Evolutionary conservation across 2,329 filamentous ascomycete species (phyloP), one percentile per base, ranked within the genome.

Genomic region (Pseudomassariella vexata): DNA sequence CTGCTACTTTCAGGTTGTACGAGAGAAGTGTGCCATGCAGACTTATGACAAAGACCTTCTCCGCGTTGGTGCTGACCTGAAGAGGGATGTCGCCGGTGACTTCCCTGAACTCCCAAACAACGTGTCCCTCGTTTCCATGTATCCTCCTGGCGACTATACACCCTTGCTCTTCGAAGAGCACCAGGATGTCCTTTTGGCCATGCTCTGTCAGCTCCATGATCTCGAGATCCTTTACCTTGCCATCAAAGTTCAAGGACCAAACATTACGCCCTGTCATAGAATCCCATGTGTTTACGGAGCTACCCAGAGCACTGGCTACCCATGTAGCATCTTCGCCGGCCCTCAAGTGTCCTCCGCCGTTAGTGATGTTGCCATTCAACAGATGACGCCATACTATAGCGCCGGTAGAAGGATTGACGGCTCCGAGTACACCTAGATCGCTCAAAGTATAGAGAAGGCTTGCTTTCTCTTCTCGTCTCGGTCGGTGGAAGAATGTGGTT

Each of bases 401-500:
- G 12, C 92, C 90, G 52, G 82, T 89, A 53, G 80, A 83, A 2
- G 92, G 92, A 48, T 95, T 94, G 28, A 96, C 73, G 2, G 90
- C 90, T 29, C 86, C 92, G 12, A 98, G 61, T 3, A 95, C 75
- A 22, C 80, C 78, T 29, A 88, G 73, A 36, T 95, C 85, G 42
- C 86, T 94, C 26, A 96, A 66, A 0, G 92, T 94, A 58, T 95
- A 98, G 32, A 98, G 72, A 22, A 98, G 71, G 33, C 85, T 90
- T 21, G 89, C 89, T 58, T 85, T 87, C 41, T 90, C 89, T 46
- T 81, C 76, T 41, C 76, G 72, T 50, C 83, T 74, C 23, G 92
- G 90, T 47, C 81, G 82, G 63, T 95, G 87, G 76, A 96, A 96
- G 73, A 96, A 94, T 47, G 90, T 95, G 39, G 86, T 85, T 41